phyloP scores from a whole-genome alignment of 2,329 filamentous ascomycete species.

The Penicillium sp. region DNA sequence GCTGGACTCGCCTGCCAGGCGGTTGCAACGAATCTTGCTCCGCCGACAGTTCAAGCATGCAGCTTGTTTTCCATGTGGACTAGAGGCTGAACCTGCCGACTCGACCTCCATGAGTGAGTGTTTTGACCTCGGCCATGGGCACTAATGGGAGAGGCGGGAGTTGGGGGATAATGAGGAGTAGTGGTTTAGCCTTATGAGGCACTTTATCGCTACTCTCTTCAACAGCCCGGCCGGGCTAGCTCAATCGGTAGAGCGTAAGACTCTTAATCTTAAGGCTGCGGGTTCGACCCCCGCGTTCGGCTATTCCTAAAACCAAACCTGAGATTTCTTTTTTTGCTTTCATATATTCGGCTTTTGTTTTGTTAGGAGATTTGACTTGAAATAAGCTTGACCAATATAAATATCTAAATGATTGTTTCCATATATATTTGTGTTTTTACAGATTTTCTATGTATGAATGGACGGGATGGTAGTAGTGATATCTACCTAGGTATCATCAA shows the following conservation, averaged over 20 bases:
- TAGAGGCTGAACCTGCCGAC: constrained; percentile 2
- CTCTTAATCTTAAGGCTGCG: constrained; percentile 40
- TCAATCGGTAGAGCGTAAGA: constrained; percentile 46
- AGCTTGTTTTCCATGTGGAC: constrained; percentile 30
- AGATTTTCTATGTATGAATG: no score
- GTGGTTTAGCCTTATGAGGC: not conserved
- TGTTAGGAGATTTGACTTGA: no score
- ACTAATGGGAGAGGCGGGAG: not conserved
- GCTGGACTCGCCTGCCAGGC: constrained; percentile 43
- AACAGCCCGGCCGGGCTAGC: constrained; percentile 38
- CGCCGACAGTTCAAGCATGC: constrained; percentile 57
- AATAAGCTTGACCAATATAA: no score
- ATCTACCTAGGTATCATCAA: no score
- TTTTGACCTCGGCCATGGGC: not conserved
- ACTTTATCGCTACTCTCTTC: not conserved
- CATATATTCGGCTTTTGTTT: no score
- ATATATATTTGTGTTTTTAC: no score
- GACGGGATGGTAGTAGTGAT: no score
- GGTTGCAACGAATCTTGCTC: constrained; percentile 61
- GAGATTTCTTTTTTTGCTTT: constrained; percentile 14
- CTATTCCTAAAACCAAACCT: constrained; percentile 22
- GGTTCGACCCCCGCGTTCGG: constrained; percentile 39
- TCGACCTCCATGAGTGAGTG: constrained; percentile 13
- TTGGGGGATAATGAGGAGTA: no score
- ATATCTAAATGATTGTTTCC: no score